phyloP scores from a whole-genome alignment of 495 filamentous ascomycete species.

The Xylaria acuta region DNA sequence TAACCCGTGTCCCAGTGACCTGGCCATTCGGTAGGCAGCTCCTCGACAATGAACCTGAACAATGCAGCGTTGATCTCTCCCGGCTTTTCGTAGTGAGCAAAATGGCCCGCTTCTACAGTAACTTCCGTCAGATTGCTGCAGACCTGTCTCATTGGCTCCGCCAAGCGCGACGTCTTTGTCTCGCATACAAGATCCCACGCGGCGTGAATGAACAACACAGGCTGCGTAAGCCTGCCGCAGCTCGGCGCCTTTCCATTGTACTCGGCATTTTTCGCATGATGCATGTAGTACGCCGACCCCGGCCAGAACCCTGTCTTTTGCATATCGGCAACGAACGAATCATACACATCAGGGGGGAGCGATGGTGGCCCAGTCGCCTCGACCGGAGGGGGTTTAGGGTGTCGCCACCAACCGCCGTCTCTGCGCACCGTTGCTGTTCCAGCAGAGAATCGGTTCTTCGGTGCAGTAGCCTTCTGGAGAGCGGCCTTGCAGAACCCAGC shows the following conservation, averaged over 20 bases:
- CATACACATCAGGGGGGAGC: not conserved
- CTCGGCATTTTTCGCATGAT: constrained; percentile 19
- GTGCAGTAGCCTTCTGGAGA: not conserved
- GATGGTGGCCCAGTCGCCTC: constrained; percentile 10
- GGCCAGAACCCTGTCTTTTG: constrained; percentile 19
- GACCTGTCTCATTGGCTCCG: constrained; percentile 18
- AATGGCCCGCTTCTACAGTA: constrained; percentile 21
- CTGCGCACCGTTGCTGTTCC: not conserved
- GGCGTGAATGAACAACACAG: constrained; percentile 24
- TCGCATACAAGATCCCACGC: constrained; percentile 20
- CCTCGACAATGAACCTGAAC: constrained; percentile 21
- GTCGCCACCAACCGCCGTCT: constrained; percentile 7
- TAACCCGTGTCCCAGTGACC: constrained; percentile 21
- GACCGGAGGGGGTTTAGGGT: not conserved
- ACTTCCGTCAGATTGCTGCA: constrained; percentile 25
- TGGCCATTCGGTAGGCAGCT: constrained; percentile 25
- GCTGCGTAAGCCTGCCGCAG: constrained; percentile 20
- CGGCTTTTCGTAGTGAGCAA: constrained; percentile 24
- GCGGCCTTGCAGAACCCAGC: not conserved
- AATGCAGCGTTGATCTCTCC: constrained; percentile 24
- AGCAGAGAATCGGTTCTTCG: not conserved
- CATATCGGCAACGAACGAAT: constrained; percentile 12
- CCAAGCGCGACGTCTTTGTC: constrained; percentile 14
- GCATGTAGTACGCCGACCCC: constrained; percentile 13
- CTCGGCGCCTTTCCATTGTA: constrained; percentile 19